These are phyloP conservation scores for Coemansia sp. DNA, from an alignment of 192 early-diverging fungal species.

Conservation along the genomic window DNA sequence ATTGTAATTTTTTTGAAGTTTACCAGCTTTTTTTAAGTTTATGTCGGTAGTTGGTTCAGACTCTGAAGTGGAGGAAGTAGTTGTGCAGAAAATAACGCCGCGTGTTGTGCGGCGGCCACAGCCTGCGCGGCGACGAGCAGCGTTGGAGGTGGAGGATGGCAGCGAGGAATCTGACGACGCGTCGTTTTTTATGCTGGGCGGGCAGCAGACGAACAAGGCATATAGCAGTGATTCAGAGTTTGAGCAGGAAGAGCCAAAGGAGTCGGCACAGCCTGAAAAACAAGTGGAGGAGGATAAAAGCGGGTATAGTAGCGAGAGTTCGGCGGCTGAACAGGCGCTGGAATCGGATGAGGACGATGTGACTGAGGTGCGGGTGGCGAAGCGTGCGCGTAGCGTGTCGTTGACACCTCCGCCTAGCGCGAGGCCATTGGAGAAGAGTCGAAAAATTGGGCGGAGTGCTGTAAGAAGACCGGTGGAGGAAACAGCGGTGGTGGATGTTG, in stretches of 20 bases:
- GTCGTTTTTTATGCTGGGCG: constrained; percentile 5
- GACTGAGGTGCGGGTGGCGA: constrained; percentile 9
- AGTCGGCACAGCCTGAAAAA: not conserved
- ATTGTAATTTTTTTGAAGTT: not conserved
- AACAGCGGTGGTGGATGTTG: not conserved
- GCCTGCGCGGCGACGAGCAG: constrained; percentile 5
- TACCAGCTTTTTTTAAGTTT: not conserved
- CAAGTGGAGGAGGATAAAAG: not conserved
- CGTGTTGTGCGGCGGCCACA: constrained; percentile 16
- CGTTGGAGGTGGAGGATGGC: not conserved
- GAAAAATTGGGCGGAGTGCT: constrained; percentile 1
- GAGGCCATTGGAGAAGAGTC: constrained; percentile 4
- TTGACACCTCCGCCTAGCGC: constrained; percentile 54
- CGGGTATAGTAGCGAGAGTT: constrained; percentile 14
- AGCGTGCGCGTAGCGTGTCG: constrained; percentile 48
- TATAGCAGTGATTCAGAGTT: not conserved
- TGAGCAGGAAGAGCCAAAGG: not conserved
- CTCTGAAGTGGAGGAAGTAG: constrained; percentile 33
- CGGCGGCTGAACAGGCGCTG: constrained; percentile 2
- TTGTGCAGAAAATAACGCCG: constrained; percentile 2
- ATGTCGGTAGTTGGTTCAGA: constrained; percentile 16
- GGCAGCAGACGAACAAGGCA: not conserved
- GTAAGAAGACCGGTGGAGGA: not conserved
- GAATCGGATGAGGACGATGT: not conserved
- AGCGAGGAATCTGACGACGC: constrained; percentile 21